Base-by-base conservation (phyloP, 768 basidiomycete genomes). In the Boletus insuetus region DNA sequence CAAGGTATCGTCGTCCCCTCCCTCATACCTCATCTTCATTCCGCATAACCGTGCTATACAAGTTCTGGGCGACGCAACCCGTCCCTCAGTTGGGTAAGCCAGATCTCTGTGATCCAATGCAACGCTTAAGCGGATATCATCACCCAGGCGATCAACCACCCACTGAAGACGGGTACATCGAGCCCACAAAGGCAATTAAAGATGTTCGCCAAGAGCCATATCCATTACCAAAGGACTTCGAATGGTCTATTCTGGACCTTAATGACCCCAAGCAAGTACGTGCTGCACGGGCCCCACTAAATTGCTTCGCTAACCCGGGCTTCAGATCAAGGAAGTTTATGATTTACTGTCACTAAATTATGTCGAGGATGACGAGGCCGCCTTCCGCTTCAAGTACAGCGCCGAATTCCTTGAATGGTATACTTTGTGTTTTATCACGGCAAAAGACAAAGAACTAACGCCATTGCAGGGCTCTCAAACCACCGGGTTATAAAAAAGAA, bases 11-110 rank as follows among this genome's bases (percentile, higher is more conserved):
- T 39, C 26, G 20, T 10, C 35, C 14, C 32, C 29, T 61, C 46
- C n/a, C 11, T 43, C 17, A 19, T n/a, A 38, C 39, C 26, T 31
- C 16, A 16, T 47, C 38, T 48, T 61, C 37, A 49, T 46, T 22
- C 44, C 56, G 32, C 54, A 49, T 61, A 53, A 51, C 58, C 24
- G 24, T 24, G 24, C 10, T 53, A 32, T 49, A 13, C 22, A 64
- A 93, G 94, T 99, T 99, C 74, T 98, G 97, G 97, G 84, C 78
- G 34, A 98, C 96, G 7, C 97, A 99, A 71, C 97, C 97, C 4
- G 97, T 99, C 8, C 90, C 93, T n/a, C 92, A 94, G 66, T 73
- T 84, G 52, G 89, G 90, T 85, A 64, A 62, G 70, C 24, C 32
- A 44, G 17, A 42, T 51, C 13, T 14, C n/a, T 42, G 19, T 29